Conservation (phyloP, 2,329 filamentous ascomycete species). For the Penicillium sp. region DNA sequence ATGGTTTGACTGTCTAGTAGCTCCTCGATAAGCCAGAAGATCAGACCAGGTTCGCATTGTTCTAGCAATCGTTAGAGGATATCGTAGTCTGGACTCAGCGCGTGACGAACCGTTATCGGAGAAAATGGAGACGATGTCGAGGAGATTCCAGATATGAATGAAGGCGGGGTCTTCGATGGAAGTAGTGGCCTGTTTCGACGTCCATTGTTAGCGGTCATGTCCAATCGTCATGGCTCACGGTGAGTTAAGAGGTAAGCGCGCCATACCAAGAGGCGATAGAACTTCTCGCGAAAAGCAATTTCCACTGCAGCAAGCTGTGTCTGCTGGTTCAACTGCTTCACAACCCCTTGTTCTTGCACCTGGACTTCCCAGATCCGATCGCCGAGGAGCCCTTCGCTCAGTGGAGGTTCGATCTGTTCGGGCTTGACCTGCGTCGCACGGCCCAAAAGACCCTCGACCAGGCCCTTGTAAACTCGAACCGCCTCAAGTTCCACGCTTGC, state of each 20-base stretch:
- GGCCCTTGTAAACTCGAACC: constrained; percentile 47
- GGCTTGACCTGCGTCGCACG: constrained; percentile 61
- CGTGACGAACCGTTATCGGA: constrained; percentile 71
- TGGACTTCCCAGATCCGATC: constrained; percentile 42
- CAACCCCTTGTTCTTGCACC: constrained; percentile 17
- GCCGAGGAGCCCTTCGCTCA: constrained; percentile 64
- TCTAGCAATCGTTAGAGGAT: constrained; percentile 36
- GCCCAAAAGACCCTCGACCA: constrained; percentile 59
- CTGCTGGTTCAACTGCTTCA: constrained; percentile 51
- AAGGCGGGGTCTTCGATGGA: constrained; percentile 76
- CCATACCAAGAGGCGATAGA: constrained; percentile 75
- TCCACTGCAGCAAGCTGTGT: constrained; percentile 69
- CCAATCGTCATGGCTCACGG: not conserved
- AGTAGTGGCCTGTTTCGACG: constrained; percentile 60
- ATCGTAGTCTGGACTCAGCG: not conserved
- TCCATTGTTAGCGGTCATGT: not conserved
- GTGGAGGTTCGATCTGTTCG: constrained; percentile 67
- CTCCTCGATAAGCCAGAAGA: constrained; percentile 91
- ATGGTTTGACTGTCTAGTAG: constrained; percentile 95
- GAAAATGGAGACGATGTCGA: constrained; percentile 86
- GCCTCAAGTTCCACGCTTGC: constrained; percentile 33
- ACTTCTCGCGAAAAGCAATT: constrained; percentile 75
- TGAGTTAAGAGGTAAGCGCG: not conserved
- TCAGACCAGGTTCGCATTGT: constrained; percentile 71
- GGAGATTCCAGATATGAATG: constrained; percentile 83